Evolutionary conservation across 2,329 filamentous ascomycete species (phyloP).

Genomic region (Lachnellula suecica): DNA sequence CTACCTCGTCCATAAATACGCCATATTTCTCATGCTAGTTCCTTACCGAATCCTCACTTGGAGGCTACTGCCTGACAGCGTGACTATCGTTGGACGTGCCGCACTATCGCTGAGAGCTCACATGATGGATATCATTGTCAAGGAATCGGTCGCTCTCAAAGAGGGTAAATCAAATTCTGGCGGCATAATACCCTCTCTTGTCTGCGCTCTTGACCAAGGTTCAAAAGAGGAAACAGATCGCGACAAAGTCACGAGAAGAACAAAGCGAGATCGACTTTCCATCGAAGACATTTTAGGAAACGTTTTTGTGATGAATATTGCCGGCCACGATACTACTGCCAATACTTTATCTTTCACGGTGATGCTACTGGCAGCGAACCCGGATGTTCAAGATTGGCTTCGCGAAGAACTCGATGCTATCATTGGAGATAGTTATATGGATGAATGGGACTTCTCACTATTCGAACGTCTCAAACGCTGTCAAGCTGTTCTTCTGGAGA

Average conservation of each 20-base stretch:
- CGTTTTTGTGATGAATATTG: constrained; percentile 24
- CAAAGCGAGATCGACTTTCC: background rate
- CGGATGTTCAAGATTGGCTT: constrained; percentile 3
- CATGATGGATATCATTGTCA: background rate
- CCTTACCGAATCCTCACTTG: background rate
- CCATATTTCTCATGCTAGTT: background rate
- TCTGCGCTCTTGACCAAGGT: background rate
- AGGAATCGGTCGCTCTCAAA: background rate
- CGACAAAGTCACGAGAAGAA: background rate
- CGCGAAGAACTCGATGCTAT: constrained; percentile 10
- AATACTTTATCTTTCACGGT: constrained; percentile 22
- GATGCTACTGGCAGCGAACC: constrained; percentile 17
- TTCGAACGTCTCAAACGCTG: constrained; percentile 11
- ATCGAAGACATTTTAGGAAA: constrained; percentile 29
- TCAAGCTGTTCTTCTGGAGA: constrained; percentile 29
- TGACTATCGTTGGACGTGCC: background rate
- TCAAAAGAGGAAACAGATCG: background rate
- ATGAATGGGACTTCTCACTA: constrained; percentile 39
- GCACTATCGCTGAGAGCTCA: background rate
- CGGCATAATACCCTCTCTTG: background rate
- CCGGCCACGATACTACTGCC: constrained; percentile 27
- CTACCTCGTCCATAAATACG: background rate
- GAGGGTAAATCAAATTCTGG: background rate
- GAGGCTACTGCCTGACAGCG: background rate
- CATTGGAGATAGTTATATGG: too few relatives aligned